These are phyloP conservation scores for Globisporangium ultimum DNA, from an alignment of 352 stramenopile genomes.

Conservation along the genomic window DNA sequence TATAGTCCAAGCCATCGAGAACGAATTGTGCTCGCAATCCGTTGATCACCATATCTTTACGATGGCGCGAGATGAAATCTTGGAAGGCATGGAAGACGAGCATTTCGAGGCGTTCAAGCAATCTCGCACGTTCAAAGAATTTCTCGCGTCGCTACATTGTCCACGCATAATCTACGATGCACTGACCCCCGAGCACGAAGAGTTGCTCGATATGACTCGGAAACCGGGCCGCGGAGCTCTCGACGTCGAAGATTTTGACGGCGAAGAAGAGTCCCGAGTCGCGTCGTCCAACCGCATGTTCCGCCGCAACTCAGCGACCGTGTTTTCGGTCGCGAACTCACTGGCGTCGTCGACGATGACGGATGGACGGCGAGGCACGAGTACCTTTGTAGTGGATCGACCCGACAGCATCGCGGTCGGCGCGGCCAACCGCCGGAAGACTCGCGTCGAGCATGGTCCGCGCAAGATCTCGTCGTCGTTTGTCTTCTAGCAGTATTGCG, in stretches of 20 bases:
- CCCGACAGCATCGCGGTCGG: constrained; percentile 15
- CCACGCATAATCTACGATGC: constrained; percentile 36
- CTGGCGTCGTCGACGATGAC: constrained; percentile 4
- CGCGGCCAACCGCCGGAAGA: constrained; percentile 17
- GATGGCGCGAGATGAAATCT: constrained; percentile 35
- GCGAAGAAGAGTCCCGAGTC: constrained; percentile 12
- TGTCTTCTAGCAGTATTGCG: constrained; percentile 25
- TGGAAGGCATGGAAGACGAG: constrained; percentile 48
- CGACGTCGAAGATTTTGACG: constrained; percentile 19
- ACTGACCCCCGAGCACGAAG: constrained; percentile 33
- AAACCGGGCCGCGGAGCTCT: constrained; percentile 12
- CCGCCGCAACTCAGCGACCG: constrained; percentile 19
- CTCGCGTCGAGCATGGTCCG: constrained; percentile 16
- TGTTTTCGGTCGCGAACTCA: constrained; percentile 25
- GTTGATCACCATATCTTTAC: constrained; percentile 45
- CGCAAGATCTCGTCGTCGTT: constrained; percentile 40
- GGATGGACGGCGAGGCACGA: background rate
- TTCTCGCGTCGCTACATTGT: constrained; percentile 42
- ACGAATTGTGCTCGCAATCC: constrained; percentile 32
- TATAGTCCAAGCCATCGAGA: constrained; percentile 32
- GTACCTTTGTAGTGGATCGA: background rate
- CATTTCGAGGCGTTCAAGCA: constrained; percentile 47
- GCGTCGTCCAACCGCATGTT: constrained; percentile 13
- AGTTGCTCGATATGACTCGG: constrained; percentile 35
- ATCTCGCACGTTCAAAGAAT: constrained; percentile 40